phyloP scores from a whole-genome alignment of 1,139 yeast genomes.

The Pichia terricola region DNA sequence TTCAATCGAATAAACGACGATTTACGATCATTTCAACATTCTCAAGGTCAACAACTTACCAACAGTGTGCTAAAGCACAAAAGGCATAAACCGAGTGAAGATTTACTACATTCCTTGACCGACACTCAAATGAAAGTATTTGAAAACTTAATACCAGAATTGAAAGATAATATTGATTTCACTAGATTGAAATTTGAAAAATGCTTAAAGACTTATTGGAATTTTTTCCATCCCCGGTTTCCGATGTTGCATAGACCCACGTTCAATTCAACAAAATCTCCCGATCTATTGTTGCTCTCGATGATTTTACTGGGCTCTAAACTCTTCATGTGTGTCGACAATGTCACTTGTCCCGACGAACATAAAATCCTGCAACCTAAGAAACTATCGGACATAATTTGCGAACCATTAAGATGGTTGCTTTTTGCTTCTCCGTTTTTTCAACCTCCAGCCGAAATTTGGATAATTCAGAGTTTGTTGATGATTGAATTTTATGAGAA shows the following conservation, averaged over 20 bases:
- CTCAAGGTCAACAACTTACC: conserved; percentile 10
- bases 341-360: conserved; percentile 16
- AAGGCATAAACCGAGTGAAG: conserved; percentile 6
- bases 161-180: conserved; percentile 22
- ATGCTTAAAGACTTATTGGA: conserved; percentile 34
- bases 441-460: conserved; percentile 39
- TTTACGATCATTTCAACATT: conserved; percentile 11
- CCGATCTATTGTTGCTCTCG: conserved; percentile 34
- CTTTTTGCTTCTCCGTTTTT: conserved; percentile 42
- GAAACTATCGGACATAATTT: conserved; percentile 28
- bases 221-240: conserved; percentile 40
- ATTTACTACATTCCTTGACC: conserved; percentile 9
- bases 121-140: conserved; percentile 16
- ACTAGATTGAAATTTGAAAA: conserved; percentile 21
- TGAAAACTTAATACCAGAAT: conserved; percentile 19
- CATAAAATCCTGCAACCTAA: conserved; percentile 18
- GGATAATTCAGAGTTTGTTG: conserved; percentile 45
- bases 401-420: conserved; percentile 38
- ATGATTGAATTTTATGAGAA: conserved; percentile 43
- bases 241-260: conserved; percentile 43
- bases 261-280: conserved; percentile 32
- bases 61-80: conserved; percentile 1
- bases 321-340: conserved; percentile 22
- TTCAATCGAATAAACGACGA: background rate
- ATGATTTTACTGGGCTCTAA: conserved; percentile 38